Evolutionary conservation across 164 flowering plant genomes (phyloP), one percentile per base, ranked within the genome.

Genomic region (Warburgia ugandensis): DNA sequence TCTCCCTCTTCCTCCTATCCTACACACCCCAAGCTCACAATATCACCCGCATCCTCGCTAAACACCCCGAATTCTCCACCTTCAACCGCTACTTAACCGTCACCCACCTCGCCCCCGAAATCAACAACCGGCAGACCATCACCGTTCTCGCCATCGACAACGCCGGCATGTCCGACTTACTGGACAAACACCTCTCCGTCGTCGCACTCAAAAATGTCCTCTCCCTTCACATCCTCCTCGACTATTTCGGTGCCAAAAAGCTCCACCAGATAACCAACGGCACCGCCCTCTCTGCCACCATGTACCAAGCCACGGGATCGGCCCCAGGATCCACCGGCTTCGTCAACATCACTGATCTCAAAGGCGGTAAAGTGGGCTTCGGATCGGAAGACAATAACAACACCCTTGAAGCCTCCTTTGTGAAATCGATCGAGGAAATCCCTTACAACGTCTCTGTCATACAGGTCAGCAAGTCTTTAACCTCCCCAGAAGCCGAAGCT

Each of bases 401-500:
- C 20, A 44, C 42, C 1, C 72, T 84, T 31, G 61, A 60, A 16
- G 58, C 94, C 14, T 4, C 32, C 3, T 92, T 42, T 58, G 91
- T 86, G 20, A 92, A 86, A 32, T 86, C 97, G 0, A 8, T 92
- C 4, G 45, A 60, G 4, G 95, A 86, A 57, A 52, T 69, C 16
- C 94, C 95, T 0, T 92, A 88, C 77, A 75, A 76, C 51, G 75
- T 92, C 45, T 72, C 97, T 23, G 77, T 92, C 0, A 58, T 92
- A 7, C 87, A 92, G 43, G 81, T 92, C 71, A 82, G 89, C 45
- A 68, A 66, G 49, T 27, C 65, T 6, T 33, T 92, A 20, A 54
- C 63, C 2, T 88, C 97, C 1, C 65, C 76, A 0, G 79, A 70
- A 46, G 98, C 98, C 6, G 95, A 81, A 56, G 98, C 96, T 0